Evolutionary conservation across 371 early-diverging fungal species (phyloP).

Genomic region (Phascolomyces articulosus): DNA sequence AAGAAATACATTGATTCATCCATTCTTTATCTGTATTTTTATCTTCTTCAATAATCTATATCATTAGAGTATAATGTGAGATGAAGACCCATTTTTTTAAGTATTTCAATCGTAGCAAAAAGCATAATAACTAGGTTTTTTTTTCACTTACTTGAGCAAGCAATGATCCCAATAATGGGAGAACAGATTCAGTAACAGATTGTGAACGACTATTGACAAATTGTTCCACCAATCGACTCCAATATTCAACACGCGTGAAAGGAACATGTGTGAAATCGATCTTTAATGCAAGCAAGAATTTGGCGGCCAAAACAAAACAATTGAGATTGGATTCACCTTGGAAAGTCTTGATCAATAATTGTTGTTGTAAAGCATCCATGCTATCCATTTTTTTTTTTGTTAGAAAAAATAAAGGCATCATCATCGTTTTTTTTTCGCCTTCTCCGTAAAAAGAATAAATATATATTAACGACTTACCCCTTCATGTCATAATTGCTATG

Average conservation of each 20-base stretch:
- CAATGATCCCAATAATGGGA: conserved; percentile 49
- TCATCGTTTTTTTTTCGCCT: no score
- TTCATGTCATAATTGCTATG: conserved; percentile 18
- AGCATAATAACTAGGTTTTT: no score
- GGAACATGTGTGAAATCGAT: conserved; percentile 20
- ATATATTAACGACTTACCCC: no score
- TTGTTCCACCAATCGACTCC: conserved; percentile 35
- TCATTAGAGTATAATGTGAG: not conserved
- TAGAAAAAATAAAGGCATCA: not conserved
- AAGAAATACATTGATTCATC: conserved; percentile 39
- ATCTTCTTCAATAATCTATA: not conserved
- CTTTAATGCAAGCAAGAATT: conserved; percentile 37
- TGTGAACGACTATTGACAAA: conserved; percentile 33
- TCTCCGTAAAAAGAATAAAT: no score
- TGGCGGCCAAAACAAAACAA: conserved; percentile 54
- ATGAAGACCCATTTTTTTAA: no score
- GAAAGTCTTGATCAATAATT: conserved; percentile 51
- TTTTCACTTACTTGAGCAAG: conserved; percentile 49
- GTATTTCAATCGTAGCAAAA: no score
- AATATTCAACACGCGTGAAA: conserved; percentile 40
- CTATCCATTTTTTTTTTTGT: conserved; percentile 14
- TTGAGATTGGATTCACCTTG: conserved; percentile 54
- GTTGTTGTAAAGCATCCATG: conserved; percentile 33
- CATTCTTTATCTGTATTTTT: conserved; percentile 13
- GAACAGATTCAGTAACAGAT: conserved; percentile 40